phyloP scores from a whole-genome alignment of 768 basidiomycete genomes.

The Leccinum longicurvipes region DNA sequence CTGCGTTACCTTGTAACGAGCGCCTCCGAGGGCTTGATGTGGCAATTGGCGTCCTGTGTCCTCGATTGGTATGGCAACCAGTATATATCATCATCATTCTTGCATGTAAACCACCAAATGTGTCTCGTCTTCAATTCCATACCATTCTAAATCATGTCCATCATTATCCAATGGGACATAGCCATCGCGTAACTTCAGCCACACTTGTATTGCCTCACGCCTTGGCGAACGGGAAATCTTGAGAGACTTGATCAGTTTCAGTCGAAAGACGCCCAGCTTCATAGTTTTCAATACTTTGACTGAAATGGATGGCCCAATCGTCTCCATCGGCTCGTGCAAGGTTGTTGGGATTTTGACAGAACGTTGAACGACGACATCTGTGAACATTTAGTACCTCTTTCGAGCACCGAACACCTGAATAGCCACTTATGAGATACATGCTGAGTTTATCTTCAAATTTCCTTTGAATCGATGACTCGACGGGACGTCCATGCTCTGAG shows the following conservation, averaged over 20 bases:
- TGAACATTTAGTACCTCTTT: conserved; percentile 8
- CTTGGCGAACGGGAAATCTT: conserved; percentile 25
- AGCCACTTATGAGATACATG: conserved; percentile 58
- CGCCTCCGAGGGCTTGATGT: conserved; percentile 11
- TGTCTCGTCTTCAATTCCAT: conserved; percentile 60
- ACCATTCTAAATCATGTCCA: conserved; percentile 59
- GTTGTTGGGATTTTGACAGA: conserved; percentile 20
- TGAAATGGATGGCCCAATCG: conserved; percentile 20
- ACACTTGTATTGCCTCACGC: conserved; percentile 42
- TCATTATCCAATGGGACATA: conserved; percentile 51
- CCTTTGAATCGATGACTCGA: conserved; percentile 30
- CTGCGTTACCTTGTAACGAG: too few species aligned
- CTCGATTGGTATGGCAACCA: neutral
- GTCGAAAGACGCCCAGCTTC: conserved; percentile 59
- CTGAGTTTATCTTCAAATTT: conserved; percentile 50
- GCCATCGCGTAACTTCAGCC: conserved; percentile 54
- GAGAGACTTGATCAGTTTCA: conserved; percentile 57
- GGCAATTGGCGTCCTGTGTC: conserved; percentile 12
- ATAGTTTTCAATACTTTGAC: conserved; percentile 67
- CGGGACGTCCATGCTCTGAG: conserved; percentile 58
- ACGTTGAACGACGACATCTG: conserved; percentile 32
- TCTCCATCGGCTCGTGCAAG: conserved; percentile 14
- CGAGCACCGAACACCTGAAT: neutral
- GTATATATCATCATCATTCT: conserved; percentile 3
- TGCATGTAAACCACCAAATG: conserved; percentile 31